Evolutionary conservation across 768 basidiomycete species (phyloP), one percentile per base, ranked within the genome.

Genomic region (Wakefieldia striispora): DNA sequence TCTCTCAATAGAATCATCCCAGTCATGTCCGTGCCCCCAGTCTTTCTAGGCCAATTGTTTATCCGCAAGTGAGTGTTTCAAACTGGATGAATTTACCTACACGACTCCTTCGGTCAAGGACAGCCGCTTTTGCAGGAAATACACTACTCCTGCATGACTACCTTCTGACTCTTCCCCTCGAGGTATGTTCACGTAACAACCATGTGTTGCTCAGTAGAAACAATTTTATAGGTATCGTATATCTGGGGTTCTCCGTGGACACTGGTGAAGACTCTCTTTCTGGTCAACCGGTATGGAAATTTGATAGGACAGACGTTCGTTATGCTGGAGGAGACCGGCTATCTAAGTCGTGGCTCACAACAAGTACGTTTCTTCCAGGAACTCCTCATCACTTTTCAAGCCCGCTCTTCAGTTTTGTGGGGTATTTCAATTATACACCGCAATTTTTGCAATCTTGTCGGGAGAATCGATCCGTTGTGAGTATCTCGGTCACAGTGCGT

Each of bases 111-210:
- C 6, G 0, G 11, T 9, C 2, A 33, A 64, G 63, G 40, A 1
- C 16, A 3, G 27, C 43, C 21, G 37, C 54, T 11, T 34, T 65
- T 43, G 36, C 57, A 29, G 64, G 64, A n/a, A 34, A 35, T 26
- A 38, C 59, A 11, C 21, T 68, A 1, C 61, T 66, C 11, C 11
- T 53, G 7, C 62, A 65, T 20, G 65, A 66, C 26, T 60, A 64
- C 44, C 16, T 66, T 42, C 47, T 66, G 0, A 68, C 67, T 6
- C 10, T 68, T 24, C 21, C 49, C 4, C 53, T 62, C 47, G 65
- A 66, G 53, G 65, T 66, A 12, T 13, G 59, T 56, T 16, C 24
- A 24, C 10, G 27, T 9, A 7, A 11, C 27, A 11, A 29, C 36
- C 17, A 10, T 27, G 7, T 16, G n/a, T 13, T 13, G 14, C 11